A percentile compares a stretch with the other conserved stretches of the same genome.
Evolutionary conservation across 345 rosid species (phyloP).

Genomic region (Boechera stricta): DNA sequence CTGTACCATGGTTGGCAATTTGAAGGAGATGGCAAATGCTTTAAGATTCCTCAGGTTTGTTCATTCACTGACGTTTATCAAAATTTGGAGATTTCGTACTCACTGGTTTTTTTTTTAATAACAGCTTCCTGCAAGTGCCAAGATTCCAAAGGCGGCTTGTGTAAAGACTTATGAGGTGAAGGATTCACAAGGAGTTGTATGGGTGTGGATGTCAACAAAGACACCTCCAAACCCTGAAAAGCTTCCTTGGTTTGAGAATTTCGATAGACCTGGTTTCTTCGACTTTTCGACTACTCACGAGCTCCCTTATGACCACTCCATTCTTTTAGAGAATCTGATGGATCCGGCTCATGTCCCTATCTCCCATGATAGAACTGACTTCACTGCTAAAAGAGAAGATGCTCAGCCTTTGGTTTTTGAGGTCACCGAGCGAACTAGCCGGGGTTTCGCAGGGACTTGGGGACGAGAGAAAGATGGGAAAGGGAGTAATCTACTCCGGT

Average conservation of each 20-base stretch:
- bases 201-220: slow-evolving; percentile 93
- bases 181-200: slow-evolving; percentile 90
- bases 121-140: slow-evolving; percentile 80
- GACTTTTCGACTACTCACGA: slow-evolving; percentile 79
- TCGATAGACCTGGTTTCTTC: slow-evolving; percentile 74
- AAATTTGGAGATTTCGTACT: background rate
- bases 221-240: slow-evolving; percentile 66
- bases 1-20: slow-evolving; percentile 98
- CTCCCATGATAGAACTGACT: slow-evolving; percentile 91
- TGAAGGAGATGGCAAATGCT: slow-evolving; percentile 86
- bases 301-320: slow-evolving; percentile 95
- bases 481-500: slow-evolving; percentile 60
- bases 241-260: slow-evolving; percentile 92
- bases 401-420: slow-evolving; percentile 79
- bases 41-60: slow-evolving; percentile 88
- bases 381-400: slow-evolving; percentile 84
- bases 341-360: slow-evolving; percentile 97
- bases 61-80: background rate
- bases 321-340: slow-evolving; percentile 95
- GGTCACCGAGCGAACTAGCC: slow-evolving; percentile 70
- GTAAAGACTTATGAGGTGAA: slow-evolving; percentile 67
- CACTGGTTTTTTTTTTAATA: background rate
- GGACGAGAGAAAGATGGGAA: slow-evolving; percentile 68
- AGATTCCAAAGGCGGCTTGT: slow-evolving; percentile 86
- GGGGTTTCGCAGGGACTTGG: slow-evolving; percentile 95